These are phyloP conservation scores for Cucumis cinereus DNA, from an alignment of 306 rosid species.

Conservation along the genomic window DNA sequence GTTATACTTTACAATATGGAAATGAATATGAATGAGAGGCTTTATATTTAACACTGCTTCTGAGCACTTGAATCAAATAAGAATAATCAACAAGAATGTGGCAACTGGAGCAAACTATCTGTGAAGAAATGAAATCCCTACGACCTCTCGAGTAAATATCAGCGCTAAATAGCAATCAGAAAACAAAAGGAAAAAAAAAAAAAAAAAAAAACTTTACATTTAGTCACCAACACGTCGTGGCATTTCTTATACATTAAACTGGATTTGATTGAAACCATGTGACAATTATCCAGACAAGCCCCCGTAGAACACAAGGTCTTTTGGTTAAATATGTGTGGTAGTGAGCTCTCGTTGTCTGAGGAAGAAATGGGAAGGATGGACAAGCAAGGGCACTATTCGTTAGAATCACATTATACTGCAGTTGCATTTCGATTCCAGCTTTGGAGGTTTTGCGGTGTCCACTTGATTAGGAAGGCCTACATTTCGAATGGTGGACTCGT, in stretches of 20 bases:
- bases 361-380: background rate
- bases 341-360: background rate
- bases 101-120: slow-evolving; percentile 23
- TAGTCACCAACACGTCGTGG: slow-evolving; percentile 46
- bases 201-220: slow-evolving; percentile 44
- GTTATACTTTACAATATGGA: slow-evolving; percentile 13
- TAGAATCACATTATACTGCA: slow-evolving; percentile 80
- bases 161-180: slow-evolving; percentile 15
- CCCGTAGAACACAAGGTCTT: slow-evolving; percentile 16
- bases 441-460: slow-evolving; percentile 64
- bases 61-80: slow-evolving; percentile 29
- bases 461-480: slow-evolving; percentile 60
- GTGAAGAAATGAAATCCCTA: slow-evolving; percentile 21
- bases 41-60: slow-evolving; percentile 29
- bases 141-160: slow-evolving; percentile 18
- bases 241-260: slow-evolving; percentile 45
- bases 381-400: background rate
- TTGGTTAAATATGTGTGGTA: background rate
- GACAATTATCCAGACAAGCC: slow-evolving; percentile 36
- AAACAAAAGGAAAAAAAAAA: background rate
- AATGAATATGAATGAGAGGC: slow-evolving; percentile 32
- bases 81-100: slow-evolving; percentile 32
- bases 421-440: slow-evolving; percentile 91
- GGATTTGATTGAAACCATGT: slow-evolving; percentile 35
- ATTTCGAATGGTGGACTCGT: slow-evolving; percentile 32